A percentile compares a stretch with the other conserved stretches of the same genome.
phyloP scores from a whole-genome alignment of 73 alveolate genomes.

The Blepharisma stoltei region DNA sequence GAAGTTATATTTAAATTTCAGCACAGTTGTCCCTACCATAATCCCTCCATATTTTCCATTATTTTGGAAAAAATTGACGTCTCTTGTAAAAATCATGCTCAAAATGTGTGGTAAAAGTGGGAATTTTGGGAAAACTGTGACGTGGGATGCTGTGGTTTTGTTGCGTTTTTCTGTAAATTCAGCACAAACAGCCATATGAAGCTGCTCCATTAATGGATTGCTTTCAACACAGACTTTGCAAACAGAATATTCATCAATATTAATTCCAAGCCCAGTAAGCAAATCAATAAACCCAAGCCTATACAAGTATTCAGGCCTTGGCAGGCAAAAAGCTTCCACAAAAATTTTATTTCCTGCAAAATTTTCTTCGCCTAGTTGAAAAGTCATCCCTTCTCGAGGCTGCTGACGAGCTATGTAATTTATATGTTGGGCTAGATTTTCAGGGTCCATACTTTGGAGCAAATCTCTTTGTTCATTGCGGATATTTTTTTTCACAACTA shows the following conservation, averaged over 20 bases:
- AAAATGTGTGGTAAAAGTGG: conserved; percentile 10
- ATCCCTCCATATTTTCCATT: conserved; percentile 11
- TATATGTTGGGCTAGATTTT: not conserved
- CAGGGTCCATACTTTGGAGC: not conserved
- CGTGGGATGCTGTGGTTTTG: not conserved
- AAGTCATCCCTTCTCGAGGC: conserved; percentile 27
- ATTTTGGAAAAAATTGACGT: not conserved
- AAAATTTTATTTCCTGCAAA: not conserved
- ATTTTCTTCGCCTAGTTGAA: not conserved
- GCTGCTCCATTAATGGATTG: not conserved
- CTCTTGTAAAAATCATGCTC: not conserved
- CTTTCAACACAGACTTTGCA: conserved; percentile 2
- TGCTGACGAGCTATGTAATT: not conserved
- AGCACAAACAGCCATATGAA: conserved; percentile 24
- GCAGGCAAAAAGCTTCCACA: conserved; percentile 22
- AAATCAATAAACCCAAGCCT: not conserved
- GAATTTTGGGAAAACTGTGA: not conserved
- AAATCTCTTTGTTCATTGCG: not conserved
- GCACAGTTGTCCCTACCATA: not conserved
- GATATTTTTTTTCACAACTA: not conserved
- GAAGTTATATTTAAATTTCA: not conserved
- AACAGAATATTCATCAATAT: conserved; percentile 11
- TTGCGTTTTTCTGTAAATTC: conserved; percentile 21
- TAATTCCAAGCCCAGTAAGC: not conserved
- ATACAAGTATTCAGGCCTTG: conserved; percentile 11